A percentile compares a stretch with the other conserved stretches of the same genome.
phyloP scores from a whole-genome alignment of 768 basidiomycete species.

The Pseudohyphozyma bogoriensis region DNA sequence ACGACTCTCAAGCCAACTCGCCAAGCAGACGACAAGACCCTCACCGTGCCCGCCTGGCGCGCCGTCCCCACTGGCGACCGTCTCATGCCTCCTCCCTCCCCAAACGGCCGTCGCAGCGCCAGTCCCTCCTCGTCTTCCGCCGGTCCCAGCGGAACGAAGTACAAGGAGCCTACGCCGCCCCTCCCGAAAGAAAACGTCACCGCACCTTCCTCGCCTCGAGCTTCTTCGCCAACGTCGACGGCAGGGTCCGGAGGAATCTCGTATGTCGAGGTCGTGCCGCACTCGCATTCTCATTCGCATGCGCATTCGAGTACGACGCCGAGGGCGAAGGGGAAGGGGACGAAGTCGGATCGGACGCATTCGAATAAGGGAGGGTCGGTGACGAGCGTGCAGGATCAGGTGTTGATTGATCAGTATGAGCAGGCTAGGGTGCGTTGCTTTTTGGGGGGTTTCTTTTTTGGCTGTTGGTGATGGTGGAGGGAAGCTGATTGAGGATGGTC shows the following conservation, averaged over 20 bases:
- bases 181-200: neutral
- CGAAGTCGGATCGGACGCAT: constrained; percentile 14
- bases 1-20: neutral
- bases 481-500: too few relatives aligned
- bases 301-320: neutral
- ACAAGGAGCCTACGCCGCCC: neutral
- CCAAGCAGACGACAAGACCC: neutral
- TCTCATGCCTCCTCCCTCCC: constrained; percentile 7
- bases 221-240: constrained; percentile 4
- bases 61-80: constrained; percentile 12
- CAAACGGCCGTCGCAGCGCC: neutral
- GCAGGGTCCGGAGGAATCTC: constrained; percentile 7
- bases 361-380: constrained; percentile 6
- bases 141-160: neutral
- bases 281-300: neutral
- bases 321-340: neutral
- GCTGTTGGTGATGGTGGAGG: too few relatives aligned
- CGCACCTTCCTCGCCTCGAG: neutral
- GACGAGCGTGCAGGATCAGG: constrained; percentile 9
- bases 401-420: constrained; percentile 12
- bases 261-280: constrained; percentile 13
- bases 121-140: neutral
- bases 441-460: too few relatives aligned
- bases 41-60: constrained; percentile 8
- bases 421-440: too few relatives aligned